Evolutionary conservation across 176 grass and related monocot species (phyloP).

Genomic region (Zea mays): DNA sequence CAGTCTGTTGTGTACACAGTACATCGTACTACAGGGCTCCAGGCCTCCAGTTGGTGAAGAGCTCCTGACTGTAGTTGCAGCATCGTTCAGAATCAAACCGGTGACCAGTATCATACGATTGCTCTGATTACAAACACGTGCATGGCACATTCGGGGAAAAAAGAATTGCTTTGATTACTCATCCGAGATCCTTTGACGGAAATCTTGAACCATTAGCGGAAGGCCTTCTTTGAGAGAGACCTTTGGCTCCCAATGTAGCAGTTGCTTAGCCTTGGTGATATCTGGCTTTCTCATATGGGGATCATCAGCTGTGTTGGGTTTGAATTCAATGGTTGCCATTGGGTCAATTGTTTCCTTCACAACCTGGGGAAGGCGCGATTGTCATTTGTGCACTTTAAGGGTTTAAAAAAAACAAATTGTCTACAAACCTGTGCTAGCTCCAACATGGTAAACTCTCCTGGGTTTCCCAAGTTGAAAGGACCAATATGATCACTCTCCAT

Average conservation of each 20-base stretch:
- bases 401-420: background rate
- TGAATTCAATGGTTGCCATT: conserved; percentile 67
- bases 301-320: conserved; percentile 79
- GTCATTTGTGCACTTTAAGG: conserved; percentile 22
- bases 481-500: conserved; percentile 90
- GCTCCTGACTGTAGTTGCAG: conserved; percentile 24
- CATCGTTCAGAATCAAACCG: conserved; percentile 28
- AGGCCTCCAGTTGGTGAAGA: conserved; percentile 24
- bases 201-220: conserved; percentile 77
- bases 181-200: conserved; percentile 66
- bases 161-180: conserved; percentile 33
- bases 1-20: conserved; percentile 44
- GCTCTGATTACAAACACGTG: conserved; percentile 15
- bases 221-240: conserved; percentile 76
- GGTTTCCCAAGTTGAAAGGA: conserved; percentile 91
- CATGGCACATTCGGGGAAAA: too few species aligned
- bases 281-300: conserved; percentile 87
- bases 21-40: conserved; percentile 19
- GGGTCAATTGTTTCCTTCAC: conserved; percentile 77
- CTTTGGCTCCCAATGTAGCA: conserved; percentile 82
- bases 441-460: conserved; percentile 95
- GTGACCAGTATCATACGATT: background rate
- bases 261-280: conserved; percentile 76
- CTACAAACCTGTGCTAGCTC: conserved; percentile 77
- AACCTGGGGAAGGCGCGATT: conserved; percentile 38